phyloP scores from a whole-genome alignment of 176 grass and related monocot species.

The sorghum (Sorghum bicolor) region Sorghum_bicolor_NCBIv3 NC_012874.2:924501-925000 shows the following conservation, averaged over 20 bases:
- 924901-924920: not conserved
- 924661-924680: not conserved
- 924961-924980: slow-evolving; percentile 38
- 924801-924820: not conserved
- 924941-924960: slow-evolving; percentile 11
- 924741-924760: not conserved
- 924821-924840: not conserved
- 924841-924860: not conserved
- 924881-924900: not conserved
- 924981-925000: slow-evolving; percentile 46
- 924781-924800: not conserved
- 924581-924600: not conserved
- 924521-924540: not conserved
- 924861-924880: not conserved
- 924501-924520: not conserved
- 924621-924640: not conserved
- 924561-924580: not conserved
- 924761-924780: not conserved
- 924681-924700: not conserved
- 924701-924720: not conserved
- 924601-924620: not conserved
- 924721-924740: not conserved
- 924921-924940: not conserved
- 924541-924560: not conserved
- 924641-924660: not conserved